These are phyloP conservation scores for Dictyostelium purpureum DNA, from an alignment of 78 protist species.

Conservation along the genomic window DNA sequence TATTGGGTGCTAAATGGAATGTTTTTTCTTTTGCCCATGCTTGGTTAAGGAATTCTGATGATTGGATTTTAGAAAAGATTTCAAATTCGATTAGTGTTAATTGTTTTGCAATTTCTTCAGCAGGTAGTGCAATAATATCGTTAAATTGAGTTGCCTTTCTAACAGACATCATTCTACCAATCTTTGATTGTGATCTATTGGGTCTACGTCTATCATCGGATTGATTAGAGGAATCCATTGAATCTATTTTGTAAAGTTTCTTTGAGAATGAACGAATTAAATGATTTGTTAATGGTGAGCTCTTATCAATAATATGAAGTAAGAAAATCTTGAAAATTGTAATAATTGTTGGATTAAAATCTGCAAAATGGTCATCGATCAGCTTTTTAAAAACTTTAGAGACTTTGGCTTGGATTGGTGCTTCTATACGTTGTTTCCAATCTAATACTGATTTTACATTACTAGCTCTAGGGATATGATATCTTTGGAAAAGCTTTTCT, in stretches of 20 bases:
- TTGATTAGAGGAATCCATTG: neutral
- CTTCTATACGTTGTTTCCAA: slow-evolving; percentile 52
- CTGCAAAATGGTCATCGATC: slow-evolving; percentile 66
- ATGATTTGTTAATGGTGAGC: slow-evolving; percentile 42
- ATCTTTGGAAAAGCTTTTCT: slow-evolving; percentile 48
- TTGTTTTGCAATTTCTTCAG: slow-evolving; percentile 73
- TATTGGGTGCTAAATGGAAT: slow-evolving; percentile 50
- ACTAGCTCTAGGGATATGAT: slow-evolving; percentile 40
- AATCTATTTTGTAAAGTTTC: neutral
- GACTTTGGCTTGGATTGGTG: slow-evolving; percentile 60
- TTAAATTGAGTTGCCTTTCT: slow-evolving; percentile 17
- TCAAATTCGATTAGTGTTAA: slow-evolving; percentile 63
- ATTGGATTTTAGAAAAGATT: slow-evolving; percentile 30
- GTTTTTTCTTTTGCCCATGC: slow-evolving; percentile 78
- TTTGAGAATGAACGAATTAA: slow-evolving; percentile 42
- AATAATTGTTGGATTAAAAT: slow-evolving; percentile 13
- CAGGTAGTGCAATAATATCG: slow-evolving; percentile 43
- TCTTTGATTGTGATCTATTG: slow-evolving; percentile 6
- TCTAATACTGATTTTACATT: neutral
- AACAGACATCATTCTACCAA: slow-evolving; percentile 59
- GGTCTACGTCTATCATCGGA: neutral
- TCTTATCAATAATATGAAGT: slow-evolving; percentile 19
- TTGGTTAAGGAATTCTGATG: slow-evolving; percentile 79
- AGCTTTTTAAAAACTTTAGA: slow-evolving; percentile 60
- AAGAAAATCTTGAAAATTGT: slow-evolving; percentile 36